Evolutionary conservation across 176 grass and related monocot genomes (phyloP).

Genomic region (Olyra latifolia): DNA sequence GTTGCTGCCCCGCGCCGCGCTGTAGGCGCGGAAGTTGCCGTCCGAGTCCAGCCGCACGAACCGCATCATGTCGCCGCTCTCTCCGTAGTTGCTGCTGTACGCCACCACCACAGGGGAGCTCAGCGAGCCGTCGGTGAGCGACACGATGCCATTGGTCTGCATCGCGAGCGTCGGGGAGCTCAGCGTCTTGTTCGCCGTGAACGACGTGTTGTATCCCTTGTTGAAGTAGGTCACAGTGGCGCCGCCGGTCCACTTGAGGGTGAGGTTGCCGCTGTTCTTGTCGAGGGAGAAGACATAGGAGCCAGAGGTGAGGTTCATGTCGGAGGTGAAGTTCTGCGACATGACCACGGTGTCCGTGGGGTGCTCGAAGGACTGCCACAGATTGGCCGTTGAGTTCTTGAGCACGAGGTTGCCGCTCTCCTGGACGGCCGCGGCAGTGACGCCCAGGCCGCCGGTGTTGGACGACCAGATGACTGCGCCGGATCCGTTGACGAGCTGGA

Average conservation of each 20-base stretch:
- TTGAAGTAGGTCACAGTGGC: slow-evolving; percentile 70
- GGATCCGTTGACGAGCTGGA: slow-evolving; percentile 73
- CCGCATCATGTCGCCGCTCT: slow-evolving; percentile 64
- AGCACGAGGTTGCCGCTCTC: slow-evolving; percentile 66
- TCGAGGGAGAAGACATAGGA: slow-evolving; percentile 56
- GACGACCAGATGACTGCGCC: slow-evolving; percentile 70
- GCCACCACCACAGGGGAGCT: slow-evolving; percentile 60
- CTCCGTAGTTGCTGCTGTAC: slow-evolving; percentile 94
- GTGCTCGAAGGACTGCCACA: slow-evolving; percentile 81
- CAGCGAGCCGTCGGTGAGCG: slow-evolving; percentile 56
- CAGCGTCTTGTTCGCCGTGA: slow-evolving; percentile 64
- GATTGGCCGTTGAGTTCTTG: slow-evolving; percentile 32
- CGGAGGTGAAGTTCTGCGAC: slow-evolving; percentile 57
- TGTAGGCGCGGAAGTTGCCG: slow-evolving; percentile 93
- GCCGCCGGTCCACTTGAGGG: slow-evolving; percentile 44
- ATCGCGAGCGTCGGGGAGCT: slow-evolving; percentile 60
- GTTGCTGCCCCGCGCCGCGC: slow-evolving; percentile 44
- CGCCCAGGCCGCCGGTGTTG: slow-evolving; percentile 40
- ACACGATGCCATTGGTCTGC: slow-evolving; percentile 79
- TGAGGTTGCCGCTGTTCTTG: slow-evolving; percentile 57
- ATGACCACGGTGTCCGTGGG: slow-evolving; percentile 78
- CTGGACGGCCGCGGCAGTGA: slow-evolving; percentile 49
- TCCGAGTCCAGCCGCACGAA: slow-evolving; percentile 76
- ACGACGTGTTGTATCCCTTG: slow-evolving; percentile 68
- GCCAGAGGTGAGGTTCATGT: slow-evolving; percentile 50